These are phyloP conservation scores for Pichia nakasei DNA, from an alignment of 805 yeast genomes.

Conservation along the genomic window DNA sequence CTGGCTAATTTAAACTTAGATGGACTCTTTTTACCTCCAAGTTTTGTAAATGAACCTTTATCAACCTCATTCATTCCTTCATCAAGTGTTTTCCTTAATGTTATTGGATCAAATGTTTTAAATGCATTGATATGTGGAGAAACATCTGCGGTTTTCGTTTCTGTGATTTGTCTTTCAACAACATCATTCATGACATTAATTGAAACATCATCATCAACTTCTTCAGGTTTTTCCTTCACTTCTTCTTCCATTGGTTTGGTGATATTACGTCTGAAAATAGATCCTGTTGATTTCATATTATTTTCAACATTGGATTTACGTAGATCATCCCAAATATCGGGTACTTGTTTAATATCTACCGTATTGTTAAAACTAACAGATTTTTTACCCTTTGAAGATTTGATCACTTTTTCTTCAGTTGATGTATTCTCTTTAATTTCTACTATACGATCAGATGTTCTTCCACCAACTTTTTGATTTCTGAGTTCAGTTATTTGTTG, in stretches of 20 bases:
- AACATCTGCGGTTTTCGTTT: not conserved
- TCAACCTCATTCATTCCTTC: not conserved
- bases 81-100: conserved; percentile 1
- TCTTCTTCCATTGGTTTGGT: not conserved
- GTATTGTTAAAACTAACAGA: conserved; percentile 46
- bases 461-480: conserved; percentile 15
- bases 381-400: conserved; percentile 25
- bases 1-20: conserved; percentile 10
- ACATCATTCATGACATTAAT: conserved; percentile 14
- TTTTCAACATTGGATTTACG: conserved; percentile 22
- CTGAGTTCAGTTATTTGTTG: conserved; percentile 28
- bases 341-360: conserved; percentile 52
- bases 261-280: conserved; percentile 14
- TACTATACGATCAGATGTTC: no score
- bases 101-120: conserved; percentile 3
- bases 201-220: conserved; percentile 2
- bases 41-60: not conserved
- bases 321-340: conserved; percentile 43
- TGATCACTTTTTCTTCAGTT: not conserved
- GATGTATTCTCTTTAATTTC: not conserved
- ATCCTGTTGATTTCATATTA: conserved; percentile 5
- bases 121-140: not conserved
- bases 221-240: not conserved
- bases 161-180: conserved; percentile 8
- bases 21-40: conserved; percentile 10